A percentile compares a stretch with the other conserved stretches of the same genome.
These are phyloP conservation scores for Gautieria morchelliformis DNA, from an alignment of 768 basidiomycete genomes.

Conservation along the genomic window DNA sequence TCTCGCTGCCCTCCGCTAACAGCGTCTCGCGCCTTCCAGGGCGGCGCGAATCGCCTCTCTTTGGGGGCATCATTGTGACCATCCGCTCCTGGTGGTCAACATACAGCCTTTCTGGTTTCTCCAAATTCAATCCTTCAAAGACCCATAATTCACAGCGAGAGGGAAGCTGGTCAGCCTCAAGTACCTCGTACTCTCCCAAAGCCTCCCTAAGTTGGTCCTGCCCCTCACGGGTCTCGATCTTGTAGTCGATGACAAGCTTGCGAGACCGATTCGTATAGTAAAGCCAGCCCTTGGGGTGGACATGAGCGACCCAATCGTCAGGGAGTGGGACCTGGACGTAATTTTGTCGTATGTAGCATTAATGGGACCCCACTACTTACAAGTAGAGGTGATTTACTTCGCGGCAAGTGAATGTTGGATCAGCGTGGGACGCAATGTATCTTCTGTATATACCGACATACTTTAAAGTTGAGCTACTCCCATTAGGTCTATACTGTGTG, in stretches of 20 bases:
- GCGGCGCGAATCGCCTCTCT: neutral
- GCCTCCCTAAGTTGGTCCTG: neutral
- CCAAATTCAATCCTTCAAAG: neutral
- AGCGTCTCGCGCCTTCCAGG: neutral
- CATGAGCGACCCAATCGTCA: too few species aligned
- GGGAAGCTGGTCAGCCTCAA: slow-evolving; percentile 1
- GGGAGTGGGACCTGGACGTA: neutral
- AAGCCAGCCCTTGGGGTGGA: slow-evolving; percentile 6
- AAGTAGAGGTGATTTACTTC: neutral
- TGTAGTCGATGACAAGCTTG: slow-evolving; percentile 4
- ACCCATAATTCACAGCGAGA: slow-evolving; percentile 4
- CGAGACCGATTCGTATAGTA: slow-evolving; percentile 2
- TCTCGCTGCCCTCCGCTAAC: neutral
- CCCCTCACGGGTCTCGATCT: neutral
- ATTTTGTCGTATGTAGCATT: neutral
- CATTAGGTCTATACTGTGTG: neutral
- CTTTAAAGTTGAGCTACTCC: neutral
- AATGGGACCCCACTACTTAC: neutral
- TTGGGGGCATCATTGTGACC: neutral
- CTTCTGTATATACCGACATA: neutral
- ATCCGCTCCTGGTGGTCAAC: neutral
- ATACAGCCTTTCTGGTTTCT: neutral
- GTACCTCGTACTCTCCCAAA: neutral
- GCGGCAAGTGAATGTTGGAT: too few species aligned
- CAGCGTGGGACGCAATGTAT: neutral